These are phyloP conservation scores for Carex cristatella DNA, from an alignment of 176 grass and related monocot species.

Conservation along the genomic window DNA sequence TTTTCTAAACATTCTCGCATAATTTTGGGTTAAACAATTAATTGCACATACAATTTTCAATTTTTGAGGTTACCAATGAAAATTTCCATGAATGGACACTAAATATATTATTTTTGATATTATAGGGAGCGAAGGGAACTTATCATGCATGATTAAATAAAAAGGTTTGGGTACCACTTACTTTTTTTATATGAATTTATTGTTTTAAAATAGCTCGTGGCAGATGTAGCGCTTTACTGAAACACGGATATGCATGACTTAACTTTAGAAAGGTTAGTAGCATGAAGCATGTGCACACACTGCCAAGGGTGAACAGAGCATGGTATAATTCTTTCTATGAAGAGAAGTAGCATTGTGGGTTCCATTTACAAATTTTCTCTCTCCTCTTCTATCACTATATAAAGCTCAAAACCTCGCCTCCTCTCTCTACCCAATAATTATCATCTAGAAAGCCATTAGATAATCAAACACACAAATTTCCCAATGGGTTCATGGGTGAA, in stretches of 20 bases:
- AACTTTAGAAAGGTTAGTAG: slow-evolving; percentile 3
- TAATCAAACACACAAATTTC: no score
- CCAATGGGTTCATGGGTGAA: slow-evolving; percentile 25
- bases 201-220: neutral
- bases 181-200: neutral
- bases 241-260: slow-evolving; percentile 14
- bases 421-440: neutral
- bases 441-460: neutral
- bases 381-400: neutral
- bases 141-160: neutral
- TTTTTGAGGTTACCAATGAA: neutral
- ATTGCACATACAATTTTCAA: neutral
- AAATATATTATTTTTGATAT: neutral
- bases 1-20: neutral
- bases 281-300: slow-evolving; percentile 4
- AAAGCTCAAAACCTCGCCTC: neutral
- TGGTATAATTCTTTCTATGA: neutral
- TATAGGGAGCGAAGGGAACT: neutral
- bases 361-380: neutral
- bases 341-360: slow-evolving; percentile 1
- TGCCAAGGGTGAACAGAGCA: neutral
- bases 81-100: no score
- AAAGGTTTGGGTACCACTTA: neutral
- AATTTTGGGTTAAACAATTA: neutral
- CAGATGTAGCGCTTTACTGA: neutral